Percentiles rank a stretch among this genome's conserved stretches.
phyloP scores from a whole-genome alignment of 305 asterid species.

The Ruellia speciosa region DNA sequence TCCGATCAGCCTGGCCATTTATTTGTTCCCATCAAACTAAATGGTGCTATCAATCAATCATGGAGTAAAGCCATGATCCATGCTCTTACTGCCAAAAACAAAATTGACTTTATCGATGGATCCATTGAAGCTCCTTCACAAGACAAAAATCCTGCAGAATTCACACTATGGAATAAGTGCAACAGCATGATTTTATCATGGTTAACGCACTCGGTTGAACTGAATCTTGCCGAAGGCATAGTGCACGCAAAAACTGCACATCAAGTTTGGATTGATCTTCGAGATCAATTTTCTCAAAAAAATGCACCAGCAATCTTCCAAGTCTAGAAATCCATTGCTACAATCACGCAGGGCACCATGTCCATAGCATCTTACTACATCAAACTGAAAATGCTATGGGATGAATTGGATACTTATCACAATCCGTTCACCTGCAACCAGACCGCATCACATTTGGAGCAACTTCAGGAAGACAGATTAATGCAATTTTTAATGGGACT shows the following conservation, averaged over 20 bases:
- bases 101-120: not conserved
- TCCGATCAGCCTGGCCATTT: too few relatives aligned
- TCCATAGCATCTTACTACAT: not conserved
- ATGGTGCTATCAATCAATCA: too few relatives aligned
- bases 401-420: not conserved
- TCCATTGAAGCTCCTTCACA: not conserved
- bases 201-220: not conserved
- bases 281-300: not conserved
- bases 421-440: not conserved
- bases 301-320: not conserved
- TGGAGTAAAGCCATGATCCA: too few relatives aligned
- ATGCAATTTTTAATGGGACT: conserved; percentile 14
- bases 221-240: not conserved
- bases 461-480: conserved; percentile 3
- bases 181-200: not conserved
- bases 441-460: too few relatives aligned
- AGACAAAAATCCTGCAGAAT: not conserved
- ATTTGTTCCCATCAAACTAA: too few relatives aligned
- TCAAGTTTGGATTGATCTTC: not conserved
- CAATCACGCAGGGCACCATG: not conserved
- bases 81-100: too few relatives aligned
- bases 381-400: conserved; percentile 7
- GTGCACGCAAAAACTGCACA: not conserved
- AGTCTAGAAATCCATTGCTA: not conserved
- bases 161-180: not conserved